Conservation (phyloP, 202 grass and related monocot species). For the Zizania palustris region DNA sequence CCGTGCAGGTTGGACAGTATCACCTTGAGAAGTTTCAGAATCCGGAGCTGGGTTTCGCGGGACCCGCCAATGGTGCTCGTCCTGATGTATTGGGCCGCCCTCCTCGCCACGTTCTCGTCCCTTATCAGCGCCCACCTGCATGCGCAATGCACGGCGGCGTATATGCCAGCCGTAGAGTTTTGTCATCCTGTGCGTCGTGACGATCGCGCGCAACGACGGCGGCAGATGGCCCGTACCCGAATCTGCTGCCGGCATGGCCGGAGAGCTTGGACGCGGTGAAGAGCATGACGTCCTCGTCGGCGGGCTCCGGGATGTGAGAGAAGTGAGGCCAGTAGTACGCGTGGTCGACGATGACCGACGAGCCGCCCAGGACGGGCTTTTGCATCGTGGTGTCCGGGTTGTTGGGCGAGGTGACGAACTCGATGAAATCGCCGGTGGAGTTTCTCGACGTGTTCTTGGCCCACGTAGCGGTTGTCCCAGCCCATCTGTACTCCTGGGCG, state of each 20-base stretch:
- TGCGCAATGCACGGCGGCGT: background rate
- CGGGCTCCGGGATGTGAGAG: constrained; percentile 57
- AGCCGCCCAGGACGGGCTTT: constrained; percentile 45
- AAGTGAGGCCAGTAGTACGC: constrained; percentile 93
- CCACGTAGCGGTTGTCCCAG: constrained; percentile 49
- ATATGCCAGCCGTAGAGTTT: background rate
- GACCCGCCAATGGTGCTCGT: constrained; percentile 66
- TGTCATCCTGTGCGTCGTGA: background rate
- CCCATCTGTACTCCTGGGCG: constrained; percentile 58
- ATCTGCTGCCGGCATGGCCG: constrained; percentile 77
- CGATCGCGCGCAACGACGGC: background rate
- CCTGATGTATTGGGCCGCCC: constrained; percentile 3
- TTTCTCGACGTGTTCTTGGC: constrained; percentile 49
- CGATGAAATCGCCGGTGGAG: constrained; percentile 49
- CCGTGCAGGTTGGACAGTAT: constrained; percentile 53
- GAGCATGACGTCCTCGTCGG: constrained; percentile 70
- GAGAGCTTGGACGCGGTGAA: constrained; percentile 75
- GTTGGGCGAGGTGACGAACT: constrained; percentile 89
- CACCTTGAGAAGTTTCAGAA: constrained; percentile 54
- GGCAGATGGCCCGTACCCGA: constrained; percentile 49
- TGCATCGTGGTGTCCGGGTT: constrained; percentile 61
- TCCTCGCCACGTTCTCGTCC: constrained; percentile 53
- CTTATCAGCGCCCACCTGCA: constrained; percentile 81
- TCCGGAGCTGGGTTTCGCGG: constrained; percentile 71
- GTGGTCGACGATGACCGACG: constrained; percentile 59